Evolutionary conservation across 805 yeast species (phyloP), one percentile per base, ranked within the genome.

Genomic region (Candida ulmi): DNA sequence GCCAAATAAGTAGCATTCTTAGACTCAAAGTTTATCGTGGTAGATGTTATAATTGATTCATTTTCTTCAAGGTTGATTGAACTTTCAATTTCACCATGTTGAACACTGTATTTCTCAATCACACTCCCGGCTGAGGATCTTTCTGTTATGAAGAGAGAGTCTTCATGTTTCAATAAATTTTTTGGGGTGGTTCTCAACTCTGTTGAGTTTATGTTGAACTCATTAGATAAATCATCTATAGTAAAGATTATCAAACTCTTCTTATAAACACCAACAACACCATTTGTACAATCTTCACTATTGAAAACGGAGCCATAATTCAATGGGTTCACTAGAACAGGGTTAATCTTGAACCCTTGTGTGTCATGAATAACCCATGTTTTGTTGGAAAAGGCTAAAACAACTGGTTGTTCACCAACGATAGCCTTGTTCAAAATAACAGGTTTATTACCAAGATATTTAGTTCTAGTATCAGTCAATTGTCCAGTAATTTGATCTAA

Each of bases 381-480:
- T 31, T 49, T 48, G 15, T 57, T 53, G 2, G 64, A 52, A 38
- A 57, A 59, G 2, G 65, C 55, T 2, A 63, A 38, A 0, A 66
- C 53, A 17, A 58, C 51, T n/a, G 40, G 31, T 8, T 43, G 43
- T 13, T 45, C 38, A 13, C 39, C 18, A 5, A 29, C 39, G 2
- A 40, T 35, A 4, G 45, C 33, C n/a, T 46, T 50, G 13, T 39
- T 45, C 12, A 88, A 58, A 3, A 52, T 51, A 0, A 88, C 81
- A 0, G 84, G 77, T 30, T 69, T 69, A 0, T 84, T 71, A 0
- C 98, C 98, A 23, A 87, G 57, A 52, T 83, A 88, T 52, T 81
- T 79, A 15, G 78, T 76, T 50, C 83, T 68, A 1, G 88, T 75
- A 46, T 83, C 81, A 1, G 74, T 63, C 12, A 83, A 56, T 17